Evolutionary conservation across 768 basidiomycete genomes (phyloP).

Genomic region (Podaxis pistillaris): DNA sequence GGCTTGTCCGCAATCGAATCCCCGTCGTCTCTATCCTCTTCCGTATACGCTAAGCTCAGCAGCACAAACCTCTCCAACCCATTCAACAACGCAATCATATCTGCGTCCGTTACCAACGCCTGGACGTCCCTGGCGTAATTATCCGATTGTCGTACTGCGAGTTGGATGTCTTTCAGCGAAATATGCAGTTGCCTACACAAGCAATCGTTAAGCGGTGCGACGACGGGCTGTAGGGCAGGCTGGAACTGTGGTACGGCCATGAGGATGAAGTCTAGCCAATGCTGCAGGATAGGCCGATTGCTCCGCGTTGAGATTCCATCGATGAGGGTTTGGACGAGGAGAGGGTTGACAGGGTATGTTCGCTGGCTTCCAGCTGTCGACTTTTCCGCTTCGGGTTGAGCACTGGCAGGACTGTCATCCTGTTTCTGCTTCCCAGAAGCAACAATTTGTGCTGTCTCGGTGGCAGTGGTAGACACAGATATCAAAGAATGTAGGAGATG

Average conservation of each 20-base stretch:
- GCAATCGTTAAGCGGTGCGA: conserved; percentile 77
- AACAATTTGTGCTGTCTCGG: conserved; percentile 29
- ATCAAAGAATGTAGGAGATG: conserved; percentile 88
- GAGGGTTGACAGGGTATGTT: conserved; percentile 58
- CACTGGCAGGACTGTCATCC: conserved; percentile 30
- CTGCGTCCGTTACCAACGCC: conserved; percentile 68
- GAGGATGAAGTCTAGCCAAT: conserved; percentile 96
- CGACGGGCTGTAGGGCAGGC: conserved; percentile 59
- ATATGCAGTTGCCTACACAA: conserved; percentile 67
- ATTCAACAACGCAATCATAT: conserved; percentile 81
- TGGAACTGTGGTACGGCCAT: conserved; percentile 89
- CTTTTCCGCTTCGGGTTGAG: conserved; percentile 28
- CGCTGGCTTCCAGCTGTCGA: conserved; percentile 28
- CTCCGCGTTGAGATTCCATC: conserved; percentile 71
- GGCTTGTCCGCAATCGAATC: conserved; percentile 47
- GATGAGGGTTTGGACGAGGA: conserved; percentile 73
- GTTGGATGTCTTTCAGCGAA: conserved; percentile 54
- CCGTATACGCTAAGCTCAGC: conserved; percentile 61
- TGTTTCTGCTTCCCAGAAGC: conserved; percentile 20
- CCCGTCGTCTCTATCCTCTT: conserved; percentile 49
- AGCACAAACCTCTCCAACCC: conserved; percentile 80
- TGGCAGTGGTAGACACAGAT: conserved; percentile 51
- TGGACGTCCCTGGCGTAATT: conserved; percentile 40
- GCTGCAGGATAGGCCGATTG: conserved; percentile 84
- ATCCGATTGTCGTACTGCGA: conserved; percentile 34